Base-by-base conservation (phyloP, 139 green algal genomes). In the Microglena sp. region DNA sequence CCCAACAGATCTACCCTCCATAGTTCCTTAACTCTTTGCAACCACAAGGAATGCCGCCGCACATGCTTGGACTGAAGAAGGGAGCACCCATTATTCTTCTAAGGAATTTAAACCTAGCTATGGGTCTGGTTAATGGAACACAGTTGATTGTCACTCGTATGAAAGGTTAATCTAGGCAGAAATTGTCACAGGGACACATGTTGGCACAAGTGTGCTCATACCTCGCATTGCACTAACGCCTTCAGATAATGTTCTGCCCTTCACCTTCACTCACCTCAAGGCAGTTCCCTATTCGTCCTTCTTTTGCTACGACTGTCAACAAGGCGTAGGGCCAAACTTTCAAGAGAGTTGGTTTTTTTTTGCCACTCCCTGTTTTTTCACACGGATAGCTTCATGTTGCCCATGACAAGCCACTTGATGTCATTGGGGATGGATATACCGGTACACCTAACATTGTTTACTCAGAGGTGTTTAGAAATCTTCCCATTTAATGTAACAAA, bases 301-400 rank as follows among this genome's bases (percentile, higher is more conserved):
- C 75, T 15, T 82, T 75, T 62, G 69, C 66, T 4, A 77, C 77
- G 75, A 77, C 68, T 18, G 68, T 73, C 56, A 45, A 63, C 30
- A 63, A 63, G 56, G 29, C 31, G 3, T 66, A 76, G 50, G 75
- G 75, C 1, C 75, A 82, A 45, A 77, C 75, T 18, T 30, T 82
- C 59, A 24, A 66, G 6, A 22, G 24, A 1, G 64, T 70, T 45
- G 69, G 69, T 21, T 40, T 75, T 27, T 72, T 64, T 30, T 29
- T 82, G 45, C 69, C 68, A 27, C 5, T 31, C 32, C 56, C 56
- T 33, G 29, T n/a, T 22, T 63, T 63, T 33, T 30, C 4, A 21
- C 56, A 63, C 45, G 56, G 56, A 3, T 33, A 63, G 32, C 28
- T 63, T n/a, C 45, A 62, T 35, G 55, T 62, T 33, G 55, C n/a